These are phyloP conservation scores for Diplosphaera chodatii DNA, from an alignment of 139 green algal genomes.

Conservation along the genomic window DNA sequence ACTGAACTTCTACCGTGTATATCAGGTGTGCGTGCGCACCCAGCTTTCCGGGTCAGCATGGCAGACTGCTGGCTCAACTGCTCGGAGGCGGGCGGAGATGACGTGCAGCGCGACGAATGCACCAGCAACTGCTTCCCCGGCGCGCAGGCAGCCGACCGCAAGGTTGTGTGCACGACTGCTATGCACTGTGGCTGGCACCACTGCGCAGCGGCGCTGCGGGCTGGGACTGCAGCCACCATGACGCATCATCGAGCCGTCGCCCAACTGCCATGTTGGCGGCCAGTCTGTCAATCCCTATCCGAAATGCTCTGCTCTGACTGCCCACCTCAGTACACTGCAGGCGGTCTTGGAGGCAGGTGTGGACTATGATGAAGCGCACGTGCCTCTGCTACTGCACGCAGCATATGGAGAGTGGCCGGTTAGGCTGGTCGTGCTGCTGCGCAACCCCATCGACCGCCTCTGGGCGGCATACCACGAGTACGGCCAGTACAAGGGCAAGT, in stretches of 20 bases:
- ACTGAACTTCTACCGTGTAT: too few relatives aligned
- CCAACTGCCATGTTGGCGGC: too few relatives aligned
- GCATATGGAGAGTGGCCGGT: conserved; percentile 26
- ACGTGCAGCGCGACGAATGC: conserved; percentile 14
- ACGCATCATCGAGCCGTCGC: too few relatives aligned
- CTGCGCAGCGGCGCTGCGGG: too few relatives aligned
- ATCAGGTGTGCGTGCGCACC: neutral
- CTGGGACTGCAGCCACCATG: too few relatives aligned
- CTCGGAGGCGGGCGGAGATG: conserved; percentile 27
- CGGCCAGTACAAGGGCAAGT: conserved; percentile 7
- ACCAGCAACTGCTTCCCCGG: conserved; percentile 14
- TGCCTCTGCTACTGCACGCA: conserved; percentile 23
- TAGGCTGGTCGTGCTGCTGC: conserved; percentile 28
- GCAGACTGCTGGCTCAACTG: conserved; percentile 26
- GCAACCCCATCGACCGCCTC: conserved; percentile 26
- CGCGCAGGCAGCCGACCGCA: conserved; percentile 14
- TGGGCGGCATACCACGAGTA: conserved; percentile 26
- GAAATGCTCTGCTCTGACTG: too few relatives aligned
- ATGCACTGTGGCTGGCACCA: too few relatives aligned
- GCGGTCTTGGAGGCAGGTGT: neutral
- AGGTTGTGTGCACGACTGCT: too few relatives aligned
- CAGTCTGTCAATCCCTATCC: too few relatives aligned
- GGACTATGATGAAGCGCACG: neutral
- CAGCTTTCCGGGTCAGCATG: conserved; percentile 18
- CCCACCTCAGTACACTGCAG: too few relatives aligned